Evolutionary conservation across 2,329 filamentous ascomycete species (phyloP), one percentile per base, ranked within the genome.

Genomic region (Epichloe uncinata): DNA sequence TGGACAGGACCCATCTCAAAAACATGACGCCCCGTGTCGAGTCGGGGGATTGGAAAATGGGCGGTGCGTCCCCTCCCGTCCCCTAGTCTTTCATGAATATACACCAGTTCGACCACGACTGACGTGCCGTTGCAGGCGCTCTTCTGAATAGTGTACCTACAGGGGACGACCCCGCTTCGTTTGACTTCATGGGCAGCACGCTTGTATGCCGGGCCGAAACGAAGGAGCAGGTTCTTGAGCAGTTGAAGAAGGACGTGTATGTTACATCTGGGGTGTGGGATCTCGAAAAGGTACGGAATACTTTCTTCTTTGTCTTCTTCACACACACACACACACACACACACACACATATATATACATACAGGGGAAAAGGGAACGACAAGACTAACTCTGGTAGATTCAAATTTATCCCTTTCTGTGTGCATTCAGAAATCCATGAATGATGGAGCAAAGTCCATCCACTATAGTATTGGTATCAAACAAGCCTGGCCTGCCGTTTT

Each of bases 181-280:
- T 79, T 42, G 80, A 84, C 61, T 88, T 93, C 69, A 78, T 79
- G 55, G 88, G 87, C 41, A 88, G 83, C 63, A 78, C 81, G 16
- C 69, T 93, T 60, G 72, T 94, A 30, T 71, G 79, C 38, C 65
- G 77, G 33, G 87, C 85, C 7, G 75, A 79, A 54, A 81, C 75
- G 8, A 79, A 76, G 58, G 84, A 89, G 55, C 84, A 88, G 63
- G 78, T 87, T 2, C 63, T 83, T 40, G 75, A 84, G 57, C 61
- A 76, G 47, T 63, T 95, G 44, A 78, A 77, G 64, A 73, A 78
- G 45, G 89, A 95, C 68, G 70, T 89, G 9, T 95, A 95, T 67
- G 72, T 74, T 9, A 74, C 69, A 53, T 73, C 67, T 42, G 86
- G 82, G 0, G 88, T 94, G 8, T 95, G 89, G 89, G 87, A 95